These are phyloP conservation scores for Mortierella sp. DNA, from an alignment of 371 early-diverging fungal species.

Conservation along the genomic window DNA sequence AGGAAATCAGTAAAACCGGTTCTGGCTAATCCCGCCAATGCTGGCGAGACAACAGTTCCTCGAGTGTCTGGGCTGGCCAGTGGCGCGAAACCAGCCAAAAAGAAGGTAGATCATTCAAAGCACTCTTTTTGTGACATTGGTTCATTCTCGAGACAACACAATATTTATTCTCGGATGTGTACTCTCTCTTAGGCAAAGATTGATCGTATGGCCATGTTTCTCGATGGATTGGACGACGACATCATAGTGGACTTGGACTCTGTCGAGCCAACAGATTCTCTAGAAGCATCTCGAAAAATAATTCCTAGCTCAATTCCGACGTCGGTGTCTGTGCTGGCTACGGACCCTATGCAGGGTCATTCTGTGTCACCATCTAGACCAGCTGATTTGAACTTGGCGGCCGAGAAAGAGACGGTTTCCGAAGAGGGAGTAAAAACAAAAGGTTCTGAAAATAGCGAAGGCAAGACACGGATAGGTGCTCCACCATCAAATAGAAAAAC, in stretches of 20 bases:
- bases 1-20: slow-evolving; percentile 6
- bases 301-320: background rate
- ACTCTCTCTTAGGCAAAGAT: slow-evolving; percentile 17
- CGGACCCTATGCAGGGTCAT: background rate
- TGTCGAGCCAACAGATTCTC: background rate
- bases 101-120: slow-evolving; percentile 21
- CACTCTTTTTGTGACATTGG: background rate
- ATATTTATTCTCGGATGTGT: background rate
- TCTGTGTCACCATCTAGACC: background rate
- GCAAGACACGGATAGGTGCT: background rate
- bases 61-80: background rate
- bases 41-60: background rate
- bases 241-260: slow-evolving; percentile 6
- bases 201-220: slow-evolving; percentile 46
- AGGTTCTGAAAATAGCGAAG: background rate
- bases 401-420: background rate
- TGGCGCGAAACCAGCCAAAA: slow-evolving; percentile 27
- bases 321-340: background rate
- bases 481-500: background rate
- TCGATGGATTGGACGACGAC: slow-evolving; percentile 46
- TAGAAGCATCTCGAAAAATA: background rate
- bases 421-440: background rate
- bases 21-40: background rate
- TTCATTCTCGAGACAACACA: background rate
- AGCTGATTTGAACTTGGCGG: background rate